Conservation (phyloP, 495 filamentous ascomycete genomes). For the Tetracladium setigerum region DNA sequence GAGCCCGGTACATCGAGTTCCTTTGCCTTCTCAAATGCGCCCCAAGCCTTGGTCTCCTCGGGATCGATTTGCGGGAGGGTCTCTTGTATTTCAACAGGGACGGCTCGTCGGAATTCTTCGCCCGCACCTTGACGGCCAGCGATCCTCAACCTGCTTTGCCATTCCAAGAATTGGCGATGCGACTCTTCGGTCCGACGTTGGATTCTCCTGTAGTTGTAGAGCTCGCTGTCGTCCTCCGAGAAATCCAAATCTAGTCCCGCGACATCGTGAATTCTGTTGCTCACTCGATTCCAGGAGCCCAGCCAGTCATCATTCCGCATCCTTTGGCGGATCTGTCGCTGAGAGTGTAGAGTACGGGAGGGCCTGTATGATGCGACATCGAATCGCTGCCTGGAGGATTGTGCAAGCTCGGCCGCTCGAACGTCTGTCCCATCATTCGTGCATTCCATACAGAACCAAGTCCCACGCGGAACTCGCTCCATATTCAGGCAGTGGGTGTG, state of each 20-base stretch:
- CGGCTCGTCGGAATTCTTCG: constrained; percentile 53
- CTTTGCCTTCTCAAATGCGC: constrained; percentile 75
- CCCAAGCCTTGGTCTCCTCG: constrained; percentile 82
- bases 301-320: constrained; percentile 44
- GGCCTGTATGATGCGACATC: constrained; percentile 6
- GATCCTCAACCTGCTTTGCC: constrained; percentile 73
- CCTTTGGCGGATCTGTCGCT: constrained; percentile 37
- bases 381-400: constrained; percentile 15
- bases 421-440: constrained; percentile 42
- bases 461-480: constrained; percentile 57
- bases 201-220: constrained; percentile 39
- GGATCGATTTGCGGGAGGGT: constrained; percentile 26
- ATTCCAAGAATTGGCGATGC: constrained; percentile 57
- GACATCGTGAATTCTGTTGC: constrained; percentile 39
- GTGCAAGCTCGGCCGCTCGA: constrained; percentile 29
- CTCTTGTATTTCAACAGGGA: constrained; percentile 11
- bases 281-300: constrained; percentile 46
- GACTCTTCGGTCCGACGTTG: constrained; percentile 56
- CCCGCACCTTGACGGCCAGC: constrained; percentile 67
- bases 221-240: constrained; percentile 68
- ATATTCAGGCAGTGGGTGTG: constrained; percentile 86
- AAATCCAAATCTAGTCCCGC: constrained; percentile 82
- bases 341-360: constrained; percentile 39
- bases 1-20: constrained; percentile 46
- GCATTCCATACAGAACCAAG: constrained; percentile 85